phyloP scores from a whole-genome alignment of 768 basidiomycete genomes.

The Dacryopinax primogenitus region DNA sequence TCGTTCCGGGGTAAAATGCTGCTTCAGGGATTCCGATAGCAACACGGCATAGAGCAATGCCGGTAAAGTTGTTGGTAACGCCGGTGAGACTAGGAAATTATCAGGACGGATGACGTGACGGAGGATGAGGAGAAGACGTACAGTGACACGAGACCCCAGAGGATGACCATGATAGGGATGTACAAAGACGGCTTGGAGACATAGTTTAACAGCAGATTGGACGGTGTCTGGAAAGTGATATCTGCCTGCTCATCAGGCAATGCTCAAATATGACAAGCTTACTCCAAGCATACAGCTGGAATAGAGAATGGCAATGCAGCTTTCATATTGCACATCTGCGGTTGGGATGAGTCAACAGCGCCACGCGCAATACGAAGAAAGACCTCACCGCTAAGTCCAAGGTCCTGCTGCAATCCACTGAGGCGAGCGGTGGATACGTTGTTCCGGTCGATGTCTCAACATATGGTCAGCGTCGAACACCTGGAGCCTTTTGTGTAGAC shows the following conservation, averaged over 20 bases:
- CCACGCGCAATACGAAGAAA: neutral
- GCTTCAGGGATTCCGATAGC: slow-evolving; percentile 52
- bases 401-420: slow-evolving; percentile 32
- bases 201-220: slow-evolving; percentile 10
- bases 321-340: slow-evolving; percentile 10
- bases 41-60: slow-evolving; percentile 45
- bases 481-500: slow-evolving; percentile 6
- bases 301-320: slow-evolving; percentile 9
- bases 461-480: neutral
- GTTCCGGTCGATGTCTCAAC: slow-evolving; percentile 12
- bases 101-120: neutral
- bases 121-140: neutral
- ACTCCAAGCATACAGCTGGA: slow-evolving; percentile 9
- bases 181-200: slow-evolving; percentile 43
- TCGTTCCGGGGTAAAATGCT: slow-evolving; percentile 51
- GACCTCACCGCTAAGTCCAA: slow-evolving; percentile 26
- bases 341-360: neutral
- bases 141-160: slow-evolving; percentile 50
- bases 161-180: slow-evolving; percentile 45
- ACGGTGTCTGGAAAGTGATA: slow-evolving; percentile 13
- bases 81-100: neutral
- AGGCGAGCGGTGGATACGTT: slow-evolving; percentile 29
- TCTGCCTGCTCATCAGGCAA: neutral
- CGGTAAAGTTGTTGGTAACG: slow-evolving; percentile 38
- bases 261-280: neutral